Percentiles rank a stretch among this genome's conserved stretches.
phyloP scores from a whole-genome alignment of 495 filamentous ascomycete species.

The Geoglossum glabrum region DNA sequence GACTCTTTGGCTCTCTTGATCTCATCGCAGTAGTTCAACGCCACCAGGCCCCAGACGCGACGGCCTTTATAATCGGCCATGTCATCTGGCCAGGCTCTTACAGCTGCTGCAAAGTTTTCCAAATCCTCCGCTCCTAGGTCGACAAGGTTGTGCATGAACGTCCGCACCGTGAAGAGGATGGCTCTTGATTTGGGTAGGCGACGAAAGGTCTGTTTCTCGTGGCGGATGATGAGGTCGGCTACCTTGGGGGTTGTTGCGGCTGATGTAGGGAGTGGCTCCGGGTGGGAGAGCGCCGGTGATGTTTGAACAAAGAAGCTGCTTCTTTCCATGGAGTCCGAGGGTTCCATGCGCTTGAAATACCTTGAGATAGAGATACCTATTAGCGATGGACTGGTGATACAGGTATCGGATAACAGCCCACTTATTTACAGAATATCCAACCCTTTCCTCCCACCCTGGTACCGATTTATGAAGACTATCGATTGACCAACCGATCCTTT shows the following conservation, averaged over 20 bases:
- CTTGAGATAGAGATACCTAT: conserved; percentile 14
- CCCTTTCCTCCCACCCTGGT: conserved; percentile 32
- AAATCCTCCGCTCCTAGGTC: conserved; percentile 27
- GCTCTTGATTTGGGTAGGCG: conserved; percentile 26
- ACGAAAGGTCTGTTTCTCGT: conserved; percentile 35
- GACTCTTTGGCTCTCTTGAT: neutral
- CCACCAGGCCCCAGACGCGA: conserved; percentile 26
- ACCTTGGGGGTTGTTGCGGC: neutral
- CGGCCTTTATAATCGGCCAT: conserved; percentile 32
- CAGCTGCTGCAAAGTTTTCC: conserved; percentile 25
- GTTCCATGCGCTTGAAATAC: conserved; percentile 28
- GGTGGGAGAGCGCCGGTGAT: conserved; percentile 20
- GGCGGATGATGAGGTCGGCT: conserved; percentile 26
- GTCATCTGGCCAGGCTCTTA: conserved; percentile 31
- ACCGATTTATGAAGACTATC: conserved; percentile 31
- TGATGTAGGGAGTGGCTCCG: neutral
- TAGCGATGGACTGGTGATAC: neutral
- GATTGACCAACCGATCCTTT: conserved; percentile 34
- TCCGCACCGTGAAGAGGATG: conserved; percentile 35
- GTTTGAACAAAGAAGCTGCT: conserved; percentile 34
- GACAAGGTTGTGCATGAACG: conserved; percentile 25
- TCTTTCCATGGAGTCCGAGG: conserved; percentile 29
- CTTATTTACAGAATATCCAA: conserved; percentile 31
- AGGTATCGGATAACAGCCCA: conserved; percentile 14
- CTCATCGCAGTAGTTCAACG: conserved; percentile 24